These are phyloP conservation scores for Sutorius eximius DNA, from an alignment of 1,284 basidiomycete genomes.

Conservation along the genomic window DNA sequence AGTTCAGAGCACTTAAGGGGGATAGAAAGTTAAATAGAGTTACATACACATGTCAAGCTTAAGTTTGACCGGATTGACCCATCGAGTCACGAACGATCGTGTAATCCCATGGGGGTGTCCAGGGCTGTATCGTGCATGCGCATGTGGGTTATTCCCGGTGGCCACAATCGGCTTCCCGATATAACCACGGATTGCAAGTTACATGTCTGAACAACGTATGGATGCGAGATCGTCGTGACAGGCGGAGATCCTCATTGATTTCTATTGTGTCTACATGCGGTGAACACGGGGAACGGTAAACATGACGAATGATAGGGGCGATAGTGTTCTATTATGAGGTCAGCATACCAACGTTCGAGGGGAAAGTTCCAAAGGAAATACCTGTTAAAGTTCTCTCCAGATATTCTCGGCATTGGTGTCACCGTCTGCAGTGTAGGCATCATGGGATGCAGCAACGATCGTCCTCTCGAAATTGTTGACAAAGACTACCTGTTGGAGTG, in stretches of 20 bases:
- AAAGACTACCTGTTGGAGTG: slow-evolving; percentile 51
- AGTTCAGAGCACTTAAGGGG: slow-evolving; percentile 18
- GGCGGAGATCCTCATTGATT: slow-evolving; percentile 6
- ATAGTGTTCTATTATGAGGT: slow-evolving; percentile 5
- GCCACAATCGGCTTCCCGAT: slow-evolving; percentile 7
- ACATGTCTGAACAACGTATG: slow-evolving; percentile 1
- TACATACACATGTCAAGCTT: slow-evolving; percentile 22
- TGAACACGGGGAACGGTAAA: slow-evolving; percentile 16
- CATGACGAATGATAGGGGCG: slow-evolving; percentile 3
- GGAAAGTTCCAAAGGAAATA: slow-evolving; percentile 10
- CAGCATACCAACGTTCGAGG: not conserved
- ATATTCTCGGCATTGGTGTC: slow-evolving; percentile 45
- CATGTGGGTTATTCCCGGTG: slow-evolving; percentile 6
- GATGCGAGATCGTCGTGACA: not conserved
- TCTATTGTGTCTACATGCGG: slow-evolving; percentile 22
- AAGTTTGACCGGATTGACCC: slow-evolving; percentile 19
- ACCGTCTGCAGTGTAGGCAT: slow-evolving; percentile 42
- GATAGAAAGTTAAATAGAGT: slow-evolving; percentile 10
- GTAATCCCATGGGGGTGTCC: slow-evolving; percentile 1
- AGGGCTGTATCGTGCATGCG: slow-evolving; percentile 1
- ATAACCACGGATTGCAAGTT: not conserved
- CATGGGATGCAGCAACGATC: slow-evolving; percentile 45
- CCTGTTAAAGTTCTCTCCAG: slow-evolving; percentile 51
- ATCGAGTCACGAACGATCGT: slow-evolving; percentile 1
- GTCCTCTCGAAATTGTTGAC: slow-evolving; percentile 61